phyloP scores from a whole-genome alignment of 495 filamentous ascomycete genomes.

The Xylaria telfairii region DNA sequence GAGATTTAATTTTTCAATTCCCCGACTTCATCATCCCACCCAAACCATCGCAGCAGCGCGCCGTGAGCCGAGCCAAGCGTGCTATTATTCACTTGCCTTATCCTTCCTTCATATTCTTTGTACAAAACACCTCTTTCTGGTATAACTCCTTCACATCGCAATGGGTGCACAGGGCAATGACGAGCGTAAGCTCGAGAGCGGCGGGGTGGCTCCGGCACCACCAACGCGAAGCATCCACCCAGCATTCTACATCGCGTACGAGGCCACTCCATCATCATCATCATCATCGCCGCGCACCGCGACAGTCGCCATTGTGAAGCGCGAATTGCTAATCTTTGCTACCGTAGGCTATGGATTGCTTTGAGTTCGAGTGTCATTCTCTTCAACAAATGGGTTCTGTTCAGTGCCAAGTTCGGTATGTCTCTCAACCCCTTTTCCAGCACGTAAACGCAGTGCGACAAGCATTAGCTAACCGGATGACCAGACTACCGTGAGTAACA shows the following conservation, averaged over 20 bases:
- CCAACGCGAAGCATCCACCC: constrained; percentile 68
- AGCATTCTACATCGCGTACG: constrained; percentile 78
- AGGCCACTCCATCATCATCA: constrained; percentile 27
- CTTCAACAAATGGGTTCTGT: constrained; percentile 88
- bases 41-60: constrained; percentile 5
- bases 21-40: constrained; percentile 5
- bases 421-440: constrained; percentile 28
- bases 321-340: constrained; percentile 5
- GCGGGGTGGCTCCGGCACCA: constrained; percentile 36
- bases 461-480: constrained; percentile 8
- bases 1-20: background rate
- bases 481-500: constrained; percentile 27
- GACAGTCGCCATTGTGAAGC: constrained; percentile 29
- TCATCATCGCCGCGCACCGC: no score
- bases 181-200: constrained; percentile 32
- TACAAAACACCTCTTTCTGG: constrained; percentile 1
- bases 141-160: background rate
- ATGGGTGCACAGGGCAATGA: constrained; percentile 27
- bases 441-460: background rate
- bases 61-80: background rate
- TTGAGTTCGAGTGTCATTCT: constrained; percentile 81
- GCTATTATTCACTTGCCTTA: background rate
- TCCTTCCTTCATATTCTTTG: background rate
- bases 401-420: constrained; percentile 74
- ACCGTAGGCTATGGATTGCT: constrained; percentile 72